A percentile compares a stretch with the other conserved stretches of the same genome.
These are phyloP conservation scores for Botrytis squamosa DNA, from an alignment of 2,329 filamentous ascomycete genomes.

Conservation along the genomic window DNA sequence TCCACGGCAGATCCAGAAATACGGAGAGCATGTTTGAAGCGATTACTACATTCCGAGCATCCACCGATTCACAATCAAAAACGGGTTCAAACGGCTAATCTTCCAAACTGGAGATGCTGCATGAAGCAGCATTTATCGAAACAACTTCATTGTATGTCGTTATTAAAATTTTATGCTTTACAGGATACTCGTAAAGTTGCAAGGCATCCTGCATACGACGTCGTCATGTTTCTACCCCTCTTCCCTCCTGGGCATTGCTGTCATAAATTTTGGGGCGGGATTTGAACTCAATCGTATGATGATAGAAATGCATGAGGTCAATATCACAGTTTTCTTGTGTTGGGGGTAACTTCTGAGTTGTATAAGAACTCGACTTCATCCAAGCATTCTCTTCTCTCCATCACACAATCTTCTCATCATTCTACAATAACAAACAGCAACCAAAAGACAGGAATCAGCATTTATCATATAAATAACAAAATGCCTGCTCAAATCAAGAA, in stretches of 20 bases:
- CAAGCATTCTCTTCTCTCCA: not conserved
- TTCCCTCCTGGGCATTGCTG: not conserved
- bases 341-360: not conserved
- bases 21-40: not conserved
- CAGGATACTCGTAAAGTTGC: not conserved
- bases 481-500: slow-evolving; percentile 23
- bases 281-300: slow-evolving; percentile 15
- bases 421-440: not conserved
- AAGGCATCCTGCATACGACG: not conserved
- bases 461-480: not conserved
- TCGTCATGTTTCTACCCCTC: not conserved
- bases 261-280: slow-evolving; percentile 7
- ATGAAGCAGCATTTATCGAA: not conserved
- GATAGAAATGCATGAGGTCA: not conserved
- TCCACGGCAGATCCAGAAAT: not conserved
- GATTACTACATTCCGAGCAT: slow-evolving; percentile 8
- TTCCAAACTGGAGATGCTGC: not conserved
- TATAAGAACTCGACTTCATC: slow-evolving; percentile 14
- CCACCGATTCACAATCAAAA: not conserved
- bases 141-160: not conserved
- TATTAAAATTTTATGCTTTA: not conserved
- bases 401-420: not conserved
- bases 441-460: not conserved
- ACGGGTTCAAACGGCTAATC: slow-evolving; percentile 11
- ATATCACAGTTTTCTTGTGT: not conserved